These are phyloP conservation scores for Novakomyces olei DNA, from an alignment of 805 yeast genomes.

Conservation along the genomic window DNA sequence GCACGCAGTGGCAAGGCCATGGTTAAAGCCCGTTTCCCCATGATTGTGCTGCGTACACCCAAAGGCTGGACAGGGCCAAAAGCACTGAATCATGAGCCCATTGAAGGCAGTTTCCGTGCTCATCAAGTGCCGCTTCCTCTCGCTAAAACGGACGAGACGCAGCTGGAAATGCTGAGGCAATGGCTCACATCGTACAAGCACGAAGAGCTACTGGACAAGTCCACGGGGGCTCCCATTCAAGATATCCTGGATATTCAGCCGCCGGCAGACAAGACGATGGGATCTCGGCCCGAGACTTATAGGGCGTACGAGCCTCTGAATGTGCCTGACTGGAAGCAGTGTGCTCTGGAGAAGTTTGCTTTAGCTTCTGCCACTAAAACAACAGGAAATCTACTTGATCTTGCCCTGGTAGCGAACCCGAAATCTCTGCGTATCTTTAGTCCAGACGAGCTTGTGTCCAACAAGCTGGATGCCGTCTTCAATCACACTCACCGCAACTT, in stretches of 20 bases:
- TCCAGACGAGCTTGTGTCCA: constrained; percentile 11
- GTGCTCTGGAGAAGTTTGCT: constrained; percentile 8
- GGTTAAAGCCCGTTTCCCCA: constrained; percentile 10
- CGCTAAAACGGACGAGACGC: constrained; percentile 8
- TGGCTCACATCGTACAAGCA: constrained; percentile 9
- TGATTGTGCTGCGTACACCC: constrained; percentile 11
- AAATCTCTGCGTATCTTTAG: constrained; percentile 8
- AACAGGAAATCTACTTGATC: constrained; percentile 9
- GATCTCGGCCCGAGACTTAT: constrained; percentile 9
- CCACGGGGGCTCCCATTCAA: constrained; percentile 7
- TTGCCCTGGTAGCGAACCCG: constrained; percentile 7
- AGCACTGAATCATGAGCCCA: constrained; percentile 7
- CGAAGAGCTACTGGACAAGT: constrained; percentile 7
- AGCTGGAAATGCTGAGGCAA: constrained; percentile 8
- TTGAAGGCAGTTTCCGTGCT: constrained; percentile 11
- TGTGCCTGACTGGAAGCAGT: constrained; percentile 10
- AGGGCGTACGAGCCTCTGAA: constrained; percentile 7
- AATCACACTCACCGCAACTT: constrained; percentile 8
- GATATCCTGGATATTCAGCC: constrained; percentile 8
- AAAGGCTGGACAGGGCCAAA: constrained; percentile 11
- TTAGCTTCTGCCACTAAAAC: constrained; percentile 8
- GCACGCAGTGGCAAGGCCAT: constrained; percentile 9
- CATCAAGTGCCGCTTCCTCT: constrained; percentile 11
- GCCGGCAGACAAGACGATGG: constrained; percentile 7
- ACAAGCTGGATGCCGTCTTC: constrained; percentile 11